These are phyloP conservation scores for Salvia rosmarinus DNA, from an alignment of 257 asterid species.

Conservation along the genomic window DNA sequence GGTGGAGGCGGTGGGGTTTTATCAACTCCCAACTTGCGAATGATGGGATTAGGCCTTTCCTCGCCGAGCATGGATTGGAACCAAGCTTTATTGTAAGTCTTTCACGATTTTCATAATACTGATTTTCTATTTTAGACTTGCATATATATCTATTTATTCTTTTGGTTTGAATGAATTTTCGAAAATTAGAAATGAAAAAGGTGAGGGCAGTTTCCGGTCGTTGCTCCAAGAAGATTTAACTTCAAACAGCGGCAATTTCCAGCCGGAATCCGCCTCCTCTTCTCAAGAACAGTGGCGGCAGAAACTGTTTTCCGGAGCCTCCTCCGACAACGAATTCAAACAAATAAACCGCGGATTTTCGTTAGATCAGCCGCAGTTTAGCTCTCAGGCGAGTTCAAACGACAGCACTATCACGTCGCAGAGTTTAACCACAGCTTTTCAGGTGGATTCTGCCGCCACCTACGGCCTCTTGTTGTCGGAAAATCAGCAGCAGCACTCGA, in stretches of 20 bases:
- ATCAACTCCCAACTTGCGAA: slow-evolving; percentile 52
- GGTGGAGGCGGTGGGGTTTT: slow-evolving; percentile 34
- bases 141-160: too few species aligned
- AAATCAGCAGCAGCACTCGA: slow-evolving; percentile 39
- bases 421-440: slow-evolving; percentile 45
- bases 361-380: slow-evolving; percentile 46
- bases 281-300: slow-evolving; percentile 65
- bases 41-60: slow-evolving; percentile 76
- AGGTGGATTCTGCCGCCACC: slow-evolving; percentile 55
- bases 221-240: slow-evolving; percentile 54
- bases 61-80: slow-evolving; percentile 77
- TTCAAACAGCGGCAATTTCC: slow-evolving; percentile 43
- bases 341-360: slow-evolving; percentile 55
- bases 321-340: slow-evolving; percentile 47
- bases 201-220: slow-evolving; percentile 43
- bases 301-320: slow-evolving; percentile 41
- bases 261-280: slow-evolving; percentile 48
- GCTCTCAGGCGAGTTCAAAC: slow-evolving; percentile 51
- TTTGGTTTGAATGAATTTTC: too few species aligned
- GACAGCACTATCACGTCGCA: slow-evolving; percentile 50
- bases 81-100: slow-evolving; percentile 61
- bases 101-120: too few species aligned
- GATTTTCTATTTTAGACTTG: too few species aligned
- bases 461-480: slow-evolving; percentile 54
- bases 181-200: too few species aligned